phyloP scores from a whole-genome alignment of 257 asterid species.

The Craterostigma plantagineum region DNA sequence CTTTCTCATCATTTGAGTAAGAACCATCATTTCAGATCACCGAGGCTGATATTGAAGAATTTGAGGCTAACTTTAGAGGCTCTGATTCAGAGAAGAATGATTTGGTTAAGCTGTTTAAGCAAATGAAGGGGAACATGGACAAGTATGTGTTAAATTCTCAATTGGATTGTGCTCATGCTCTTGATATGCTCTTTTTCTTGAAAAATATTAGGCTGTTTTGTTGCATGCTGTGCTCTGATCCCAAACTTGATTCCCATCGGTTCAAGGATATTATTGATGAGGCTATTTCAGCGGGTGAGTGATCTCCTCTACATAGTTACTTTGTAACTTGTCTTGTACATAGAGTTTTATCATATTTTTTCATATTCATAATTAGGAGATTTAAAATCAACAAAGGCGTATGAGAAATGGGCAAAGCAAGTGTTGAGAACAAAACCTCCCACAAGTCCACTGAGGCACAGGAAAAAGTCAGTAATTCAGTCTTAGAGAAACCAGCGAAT shows the following conservation, averaged over 20 bases:
- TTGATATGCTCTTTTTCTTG: constrained; percentile 1
- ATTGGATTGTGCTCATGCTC: background rate
- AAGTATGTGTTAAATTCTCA: constrained; percentile 18
- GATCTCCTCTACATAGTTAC: background rate
- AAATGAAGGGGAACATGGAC: constrained; percentile 75
- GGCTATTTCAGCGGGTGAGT: constrained; percentile 56
- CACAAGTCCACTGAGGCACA: constrained; percentile 50
- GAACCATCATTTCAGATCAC: constrained; percentile 30
- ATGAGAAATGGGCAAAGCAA: constrained; percentile 70
- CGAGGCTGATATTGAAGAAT: constrained; percentile 84
- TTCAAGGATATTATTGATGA: constrained; percentile 79
- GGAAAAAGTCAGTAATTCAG: constrained; percentile 41
- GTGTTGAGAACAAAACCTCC: constrained; percentile 81
- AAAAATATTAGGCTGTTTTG: constrained; percentile 57
- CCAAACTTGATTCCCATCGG: constrained; percentile 80
- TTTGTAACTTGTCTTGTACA: background rate
- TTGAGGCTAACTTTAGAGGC: constrained; percentile 83
- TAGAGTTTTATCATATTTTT: background rate
- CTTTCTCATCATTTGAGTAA: constrained; percentile 1
- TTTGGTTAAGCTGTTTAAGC: constrained; percentile 54
- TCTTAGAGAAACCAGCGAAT: background rate
- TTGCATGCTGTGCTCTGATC: constrained; percentile 87
- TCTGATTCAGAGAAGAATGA: constrained; percentile 71
- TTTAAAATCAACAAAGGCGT: constrained; percentile 50
- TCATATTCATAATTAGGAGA: constrained; percentile 25